Evolutionary conservation across 2,329 filamentous ascomycete species (phyloP).

Genomic region (Mycosphaerelloides madeirae): DNA sequence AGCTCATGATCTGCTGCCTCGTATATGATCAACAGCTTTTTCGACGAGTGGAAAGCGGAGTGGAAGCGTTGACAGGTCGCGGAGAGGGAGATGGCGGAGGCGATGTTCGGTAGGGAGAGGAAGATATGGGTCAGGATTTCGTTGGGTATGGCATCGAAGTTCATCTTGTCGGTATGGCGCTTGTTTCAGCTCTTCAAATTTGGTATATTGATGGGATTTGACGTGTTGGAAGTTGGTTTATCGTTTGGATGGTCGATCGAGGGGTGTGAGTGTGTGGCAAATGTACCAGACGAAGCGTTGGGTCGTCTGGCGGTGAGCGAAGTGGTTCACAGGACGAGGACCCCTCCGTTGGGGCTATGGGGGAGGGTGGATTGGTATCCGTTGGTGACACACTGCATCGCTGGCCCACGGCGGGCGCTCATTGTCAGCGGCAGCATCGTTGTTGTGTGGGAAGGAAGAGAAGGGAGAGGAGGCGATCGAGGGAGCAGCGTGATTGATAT

Average conservation of each 20-base stretch:
- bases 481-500: background rate
- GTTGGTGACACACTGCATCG: slow-evolving; percentile 11
- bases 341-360: slow-evolving; percentile 54
- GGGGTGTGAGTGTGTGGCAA: slow-evolving; percentile 7
- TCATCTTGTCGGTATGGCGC: slow-evolving; percentile 41
- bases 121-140: slow-evolving; percentile 57
- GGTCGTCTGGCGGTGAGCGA: slow-evolving; percentile 18
- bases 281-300: slow-evolving; percentile 16
- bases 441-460: slow-evolving; percentile 13
- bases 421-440: slow-evolving; percentile 13
- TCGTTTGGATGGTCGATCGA: background rate
- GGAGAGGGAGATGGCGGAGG: slow-evolving; percentile 52
- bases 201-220: background rate
- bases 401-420: slow-evolving; percentile 16
- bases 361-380: slow-evolving; percentile 27
- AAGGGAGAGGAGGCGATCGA: slow-evolving; percentile 7
- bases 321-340: slow-evolving; percentile 40
- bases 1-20: slow-evolving; percentile 52
- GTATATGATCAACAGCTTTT: slow-evolving; percentile 52
- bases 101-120: slow-evolving; percentile 48
- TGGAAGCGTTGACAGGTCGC: slow-evolving; percentile 53
- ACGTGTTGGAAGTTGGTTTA: background rate
- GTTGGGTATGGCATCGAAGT: slow-evolving; percentile 52
- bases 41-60: slow-evolving; percentile 49
- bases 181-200: background rate